phyloP scores from a whole-genome alignment of 1,284 basidiomycete species.

The Amylostereum areolatum region DNA sequence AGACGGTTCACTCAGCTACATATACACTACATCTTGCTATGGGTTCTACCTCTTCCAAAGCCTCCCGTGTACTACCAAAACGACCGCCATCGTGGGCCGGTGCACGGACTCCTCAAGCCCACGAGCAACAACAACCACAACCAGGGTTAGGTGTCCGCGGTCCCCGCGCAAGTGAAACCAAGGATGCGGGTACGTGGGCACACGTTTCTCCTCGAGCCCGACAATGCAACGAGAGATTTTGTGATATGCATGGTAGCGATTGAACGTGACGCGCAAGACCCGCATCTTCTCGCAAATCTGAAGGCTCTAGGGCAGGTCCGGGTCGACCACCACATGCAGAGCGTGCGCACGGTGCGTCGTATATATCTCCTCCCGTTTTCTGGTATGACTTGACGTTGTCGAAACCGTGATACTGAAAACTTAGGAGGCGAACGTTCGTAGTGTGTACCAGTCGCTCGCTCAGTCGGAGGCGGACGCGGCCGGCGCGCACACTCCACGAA shows the following conservation, averaged over 20 bases:
- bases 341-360: constrained; percentile 46
- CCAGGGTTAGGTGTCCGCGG: not conserved
- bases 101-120: constrained; percentile 22
- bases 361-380: constrained; percentile 1
- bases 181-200: constrained; percentile 38
- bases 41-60: constrained; percentile 69
- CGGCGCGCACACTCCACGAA: constrained; percentile 30
- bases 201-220: not conserved
- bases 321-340: constrained; percentile 62
- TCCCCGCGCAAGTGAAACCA: constrained; percentile 45
- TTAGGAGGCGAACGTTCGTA: constrained; percentile 30
- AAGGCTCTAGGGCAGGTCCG: constrained; percentile 64
- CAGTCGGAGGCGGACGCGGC: constrained; percentile 52
- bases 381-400: not conserved
- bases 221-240: not conserved
- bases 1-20: not conserved
- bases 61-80: constrained; percentile 57
- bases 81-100: constrained; percentile 47
- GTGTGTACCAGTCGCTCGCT: constrained; percentile 44
- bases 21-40: constrained; percentile 29
- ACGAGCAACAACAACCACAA: not conserved
- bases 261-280: constrained; percentile 64
- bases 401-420: not conserved
- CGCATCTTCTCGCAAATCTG: constrained; percentile 71
- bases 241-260: constrained; percentile 42